Conservation (phyloP, 2,329 filamentous ascomycete species). For the Penicillium sumatraense region DNA sequence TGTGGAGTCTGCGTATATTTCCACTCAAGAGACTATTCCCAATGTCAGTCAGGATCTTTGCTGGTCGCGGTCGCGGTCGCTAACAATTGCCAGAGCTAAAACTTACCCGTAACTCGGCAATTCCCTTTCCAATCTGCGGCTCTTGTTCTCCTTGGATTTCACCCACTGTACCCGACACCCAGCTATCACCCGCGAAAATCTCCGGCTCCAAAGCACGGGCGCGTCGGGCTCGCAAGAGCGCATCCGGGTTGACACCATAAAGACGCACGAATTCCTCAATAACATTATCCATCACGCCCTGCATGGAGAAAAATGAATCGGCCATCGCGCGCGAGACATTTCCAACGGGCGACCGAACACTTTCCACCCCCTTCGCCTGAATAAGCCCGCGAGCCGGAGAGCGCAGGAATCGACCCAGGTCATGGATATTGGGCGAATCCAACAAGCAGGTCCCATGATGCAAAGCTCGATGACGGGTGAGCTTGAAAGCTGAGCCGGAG, state of each 20-base stretch:
- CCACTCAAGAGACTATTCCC: constrained; percentile 60
- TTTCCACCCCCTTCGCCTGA: constrained; percentile 83
- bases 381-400: constrained; percentile 80
- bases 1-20: constrained; percentile 84
- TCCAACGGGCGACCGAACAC: constrained; percentile 80
- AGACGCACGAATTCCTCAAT: constrained; percentile 68
- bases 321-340: constrained; percentile 70
- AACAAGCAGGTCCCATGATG: constrained; percentile 94
- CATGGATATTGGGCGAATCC: constrained; percentile 71
- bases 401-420: constrained; percentile 71
- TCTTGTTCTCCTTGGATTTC: constrained; percentile 51
- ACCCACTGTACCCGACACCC: constrained; percentile 54
- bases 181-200: constrained; percentile 38
- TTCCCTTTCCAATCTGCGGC: constrained; percentile 64
- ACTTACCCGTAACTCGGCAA: constrained; percentile 60
- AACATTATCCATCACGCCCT: constrained; percentile 58
- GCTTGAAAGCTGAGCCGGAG: constrained; percentile 92
- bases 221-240: constrained; percentile 36
- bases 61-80: too few relatives aligned
- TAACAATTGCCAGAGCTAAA: too few relatives aligned
- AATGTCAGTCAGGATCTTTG: constrained; percentile 9
- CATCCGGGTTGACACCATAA: constrained; percentile 58
- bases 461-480: constrained; percentile 77
- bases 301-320: constrained; percentile 55
- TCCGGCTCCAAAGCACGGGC: constrained; percentile 40